Conservation (phyloP, 176 grass and related monocot species). For the Ensete ventricosum region DNA sequence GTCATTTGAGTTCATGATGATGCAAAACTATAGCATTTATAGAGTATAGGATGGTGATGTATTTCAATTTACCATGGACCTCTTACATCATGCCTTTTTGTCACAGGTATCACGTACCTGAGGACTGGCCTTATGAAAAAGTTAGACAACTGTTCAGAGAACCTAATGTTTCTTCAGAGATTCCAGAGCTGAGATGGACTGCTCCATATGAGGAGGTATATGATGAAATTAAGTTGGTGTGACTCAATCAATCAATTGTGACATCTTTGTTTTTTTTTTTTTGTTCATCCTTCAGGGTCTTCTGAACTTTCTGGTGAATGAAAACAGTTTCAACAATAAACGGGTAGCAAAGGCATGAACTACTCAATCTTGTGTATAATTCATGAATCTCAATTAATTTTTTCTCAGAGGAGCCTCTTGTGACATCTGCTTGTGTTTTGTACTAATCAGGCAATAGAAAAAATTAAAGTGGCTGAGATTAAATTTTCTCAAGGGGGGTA, state of each 20-base stretch:
- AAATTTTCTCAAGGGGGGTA: slow-evolving; percentile 44
- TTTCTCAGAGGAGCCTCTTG: slow-evolving; percentile 15
- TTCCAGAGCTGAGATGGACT: slow-evolving; percentile 60
- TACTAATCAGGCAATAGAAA: slow-evolving; percentile 63
- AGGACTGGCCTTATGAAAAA: slow-evolving; percentile 90
- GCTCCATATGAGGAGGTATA: slow-evolving; percentile 55
- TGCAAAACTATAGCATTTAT: too few species aligned
- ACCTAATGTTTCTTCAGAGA: slow-evolving; percentile 50
- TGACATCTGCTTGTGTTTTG: slow-evolving; percentile 15
- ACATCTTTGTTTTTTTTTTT: slow-evolving; percentile 1
- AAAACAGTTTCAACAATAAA: slow-evolving; percentile 82
- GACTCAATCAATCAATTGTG: background rate
- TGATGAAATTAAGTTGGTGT: background rate
- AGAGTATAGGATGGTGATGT: too few species aligned
- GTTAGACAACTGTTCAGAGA: slow-evolving; percentile 69
- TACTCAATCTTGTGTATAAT: slow-evolving; percentile 1
- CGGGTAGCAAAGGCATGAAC: slow-evolving; percentile 55
- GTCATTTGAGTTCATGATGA: too few species aligned
- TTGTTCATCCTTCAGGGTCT: slow-evolving; percentile 35
- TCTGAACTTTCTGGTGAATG: slow-evolving; percentile 53
- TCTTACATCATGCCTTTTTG: background rate
- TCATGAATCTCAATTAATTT: slow-evolving; percentile 2
- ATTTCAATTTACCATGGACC: background rate
- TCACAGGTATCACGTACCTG: slow-evolving; percentile 58
- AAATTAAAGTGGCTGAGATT: slow-evolving; percentile 55